phyloP scores from a whole-genome alignment of 2,329 filamentous ascomycete species.

The Claviceps digitariae region DNA sequence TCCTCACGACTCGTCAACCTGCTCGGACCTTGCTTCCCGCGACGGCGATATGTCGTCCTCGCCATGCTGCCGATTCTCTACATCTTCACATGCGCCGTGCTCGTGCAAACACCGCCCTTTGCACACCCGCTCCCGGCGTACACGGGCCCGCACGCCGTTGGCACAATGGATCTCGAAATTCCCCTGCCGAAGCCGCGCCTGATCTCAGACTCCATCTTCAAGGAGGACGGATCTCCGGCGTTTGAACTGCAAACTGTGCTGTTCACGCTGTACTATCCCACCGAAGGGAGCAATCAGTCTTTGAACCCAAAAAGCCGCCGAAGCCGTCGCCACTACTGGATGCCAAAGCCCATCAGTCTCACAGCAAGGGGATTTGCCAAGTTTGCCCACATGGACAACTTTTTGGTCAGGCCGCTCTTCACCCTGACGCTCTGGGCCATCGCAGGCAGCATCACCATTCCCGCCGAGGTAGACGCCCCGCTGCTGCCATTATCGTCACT shows the following conservation, averaged over 20 bases:
- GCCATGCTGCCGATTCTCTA: constrained; percentile 14
- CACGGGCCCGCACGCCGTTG: constrained; percentile 30
- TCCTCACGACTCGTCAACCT: neutral
- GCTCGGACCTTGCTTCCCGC: neutral
- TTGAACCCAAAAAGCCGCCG: constrained; percentile 10
- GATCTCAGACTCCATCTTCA: constrained; percentile 21
- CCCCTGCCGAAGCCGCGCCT: constrained; percentile 20
- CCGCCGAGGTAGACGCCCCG: constrained; percentile 32
- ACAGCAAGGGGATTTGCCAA: constrained; percentile 33
- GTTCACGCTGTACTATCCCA: constrained; percentile 36
- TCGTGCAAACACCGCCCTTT: constrained; percentile 28
- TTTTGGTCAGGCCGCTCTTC: constrained; percentile 28
- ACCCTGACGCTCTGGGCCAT: constrained; percentile 27
- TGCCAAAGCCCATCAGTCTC: constrained; percentile 28
- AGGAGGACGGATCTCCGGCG: constrained; percentile 21
- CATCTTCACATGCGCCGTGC: constrained; percentile 22
- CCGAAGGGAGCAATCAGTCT: constrained; percentile 7
- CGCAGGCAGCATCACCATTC: constrained; percentile 31
- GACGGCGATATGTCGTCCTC: neutral
- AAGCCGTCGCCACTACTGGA: constrained; percentile 27
- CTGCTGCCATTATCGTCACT: constrained; percentile 12
- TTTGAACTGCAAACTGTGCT: constrained; percentile 34
- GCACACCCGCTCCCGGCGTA: constrained; percentile 30
- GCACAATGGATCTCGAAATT: constrained; percentile 33
- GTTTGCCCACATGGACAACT: constrained; percentile 29